Evolutionary conservation across 768 basidiomycete species (phyloP).

Genomic region (Lentinus tigrinus): DNA sequence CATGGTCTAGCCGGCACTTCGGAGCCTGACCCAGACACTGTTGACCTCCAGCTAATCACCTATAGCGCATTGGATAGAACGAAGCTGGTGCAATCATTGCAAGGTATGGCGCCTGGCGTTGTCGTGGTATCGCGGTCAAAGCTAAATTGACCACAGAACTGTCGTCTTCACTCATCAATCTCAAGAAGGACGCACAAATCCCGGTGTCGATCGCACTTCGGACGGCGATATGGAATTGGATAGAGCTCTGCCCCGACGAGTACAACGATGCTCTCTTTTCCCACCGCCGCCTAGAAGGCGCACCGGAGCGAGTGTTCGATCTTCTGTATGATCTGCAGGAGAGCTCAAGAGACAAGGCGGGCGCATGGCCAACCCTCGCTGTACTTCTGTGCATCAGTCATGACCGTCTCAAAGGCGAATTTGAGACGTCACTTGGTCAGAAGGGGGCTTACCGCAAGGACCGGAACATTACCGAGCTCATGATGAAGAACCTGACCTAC

Average conservation of each 20-base stretch:
- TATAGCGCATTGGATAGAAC: constrained; percentile 71
- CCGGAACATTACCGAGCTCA: constrained; percentile 58
- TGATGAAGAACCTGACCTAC: constrained; percentile 54
- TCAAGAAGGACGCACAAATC: constrained; percentile 71
- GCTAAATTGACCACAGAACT: constrained; percentile 51
- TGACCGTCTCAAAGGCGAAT: constrained; percentile 65
- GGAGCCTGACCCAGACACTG: constrained; percentile 61
- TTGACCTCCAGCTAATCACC: constrained; percentile 77
- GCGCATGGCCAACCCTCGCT: constrained; percentile 79
- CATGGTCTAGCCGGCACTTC: constrained; percentile 53
- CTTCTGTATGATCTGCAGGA: constrained; percentile 52
- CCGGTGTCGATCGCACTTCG: constrained; percentile 74
- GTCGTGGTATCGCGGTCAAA: neutral
- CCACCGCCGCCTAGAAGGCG: constrained; percentile 69
- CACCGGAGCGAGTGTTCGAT: constrained; percentile 87
- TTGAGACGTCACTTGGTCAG: constrained; percentile 36
- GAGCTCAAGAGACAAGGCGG: constrained; percentile 40
- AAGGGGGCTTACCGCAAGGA: constrained; percentile 33
- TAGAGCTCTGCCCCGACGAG: constrained; percentile 73
- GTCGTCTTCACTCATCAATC: constrained; percentile 78
- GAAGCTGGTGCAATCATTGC: constrained; percentile 68
- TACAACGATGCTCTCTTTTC: constrained; percentile 69
- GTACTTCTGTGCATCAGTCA: constrained; percentile 72
- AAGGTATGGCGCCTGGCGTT: constrained; percentile 43
- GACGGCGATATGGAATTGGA: constrained; percentile 88